Evolutionary conservation across 2,329 filamentous ascomycete genomes (phyloP), one percentile per base, ranked within the genome.

Genomic region (Tolypocladium paradoxum): DNA sequence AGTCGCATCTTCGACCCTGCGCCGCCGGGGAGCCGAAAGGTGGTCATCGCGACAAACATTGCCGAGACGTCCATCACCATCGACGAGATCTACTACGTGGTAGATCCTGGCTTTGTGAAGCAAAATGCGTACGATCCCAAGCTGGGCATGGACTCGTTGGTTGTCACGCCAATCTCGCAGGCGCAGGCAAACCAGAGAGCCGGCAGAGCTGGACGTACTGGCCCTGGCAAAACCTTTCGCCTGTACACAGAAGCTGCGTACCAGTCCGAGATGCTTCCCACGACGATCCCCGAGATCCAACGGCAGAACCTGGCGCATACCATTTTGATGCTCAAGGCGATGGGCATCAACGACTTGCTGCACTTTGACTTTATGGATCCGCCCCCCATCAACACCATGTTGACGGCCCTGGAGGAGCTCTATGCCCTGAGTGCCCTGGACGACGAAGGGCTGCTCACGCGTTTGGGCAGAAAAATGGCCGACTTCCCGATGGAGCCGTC

Each of bases 341-440:
- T 99, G 90, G 93, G 95, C 3, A 97, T 99, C 69, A 97, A 99
- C 65, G 93, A 99, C 65, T 76, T 99, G 1, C 78, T 99, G 14
- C 90, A 95, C 65, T 99, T 99, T 64, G 92, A 97, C 70, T 99
- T 99, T 63, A 97, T 99, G 92, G 93, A 99, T 63, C 91, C 93
- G 0, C 93, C 93, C 0, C 93, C 93, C 0, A 93, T 93, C 33
- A 96, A 97, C 64, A 97, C 93, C 14, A 96, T 97, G 90, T 79
- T 99, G 58, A 95, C 90, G 49, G 93, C 93, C 0, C 75, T 99
- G 4, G 95, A 99, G 70, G 93, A 97, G 66, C 77, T 99, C 0
- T 99, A 99, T 64, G 90, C 90, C 0, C 75, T 99, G 12, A 90
- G 87, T 4, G 92, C 92, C 0, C 77, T 99, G 0, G 93, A 99